Evolutionary conservation across 257 asterid genomes (phyloP).

Genomic region (Jacaranda mimosifolia): DNA sequence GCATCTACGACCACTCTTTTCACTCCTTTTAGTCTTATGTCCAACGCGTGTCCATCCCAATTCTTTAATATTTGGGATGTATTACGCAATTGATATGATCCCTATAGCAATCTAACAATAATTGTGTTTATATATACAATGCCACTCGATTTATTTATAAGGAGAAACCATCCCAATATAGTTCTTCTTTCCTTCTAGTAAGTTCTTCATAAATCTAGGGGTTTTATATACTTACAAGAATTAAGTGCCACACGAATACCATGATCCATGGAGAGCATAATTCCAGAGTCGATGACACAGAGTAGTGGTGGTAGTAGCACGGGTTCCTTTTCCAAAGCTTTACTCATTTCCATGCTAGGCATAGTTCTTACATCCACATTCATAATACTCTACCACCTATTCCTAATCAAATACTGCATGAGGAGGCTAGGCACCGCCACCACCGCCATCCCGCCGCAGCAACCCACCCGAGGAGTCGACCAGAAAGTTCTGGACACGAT

Average conservation of each 20-base stretch:
- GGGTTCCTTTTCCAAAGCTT: conserved; percentile 37
- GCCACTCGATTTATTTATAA: background rate
- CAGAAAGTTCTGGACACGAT: conserved; percentile 47
- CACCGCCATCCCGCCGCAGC: conserved; percentile 12
- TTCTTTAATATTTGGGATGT: background rate
- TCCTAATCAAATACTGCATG: conserved; percentile 52
- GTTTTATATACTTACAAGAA: background rate
- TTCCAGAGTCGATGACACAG: conserved; percentile 44
- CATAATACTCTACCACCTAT: conserved; percentile 54
- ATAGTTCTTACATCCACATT: conserved; percentile 45
- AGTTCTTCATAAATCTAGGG: background rate
- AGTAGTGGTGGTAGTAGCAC: background rate
- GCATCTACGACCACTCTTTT: conserved; percentile 28
- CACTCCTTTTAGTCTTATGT: background rate
- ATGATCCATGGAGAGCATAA: conserved; percentile 56
- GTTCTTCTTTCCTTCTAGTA: background rate
- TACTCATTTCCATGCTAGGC: conserved; percentile 56
- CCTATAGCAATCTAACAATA: background rate
- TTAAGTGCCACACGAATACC: background rate
- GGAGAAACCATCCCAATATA: background rate
- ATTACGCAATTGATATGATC: background rate
- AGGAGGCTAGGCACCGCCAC: conserved; percentile 24
- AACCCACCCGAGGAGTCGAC: conserved; percentile 50
- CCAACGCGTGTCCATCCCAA: conserved; percentile 30
- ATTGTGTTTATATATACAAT: background rate